Conservation (phyloP, 2,329 filamentous ascomycete species). For the Ophiostoma novo-ulmi region DNA sequence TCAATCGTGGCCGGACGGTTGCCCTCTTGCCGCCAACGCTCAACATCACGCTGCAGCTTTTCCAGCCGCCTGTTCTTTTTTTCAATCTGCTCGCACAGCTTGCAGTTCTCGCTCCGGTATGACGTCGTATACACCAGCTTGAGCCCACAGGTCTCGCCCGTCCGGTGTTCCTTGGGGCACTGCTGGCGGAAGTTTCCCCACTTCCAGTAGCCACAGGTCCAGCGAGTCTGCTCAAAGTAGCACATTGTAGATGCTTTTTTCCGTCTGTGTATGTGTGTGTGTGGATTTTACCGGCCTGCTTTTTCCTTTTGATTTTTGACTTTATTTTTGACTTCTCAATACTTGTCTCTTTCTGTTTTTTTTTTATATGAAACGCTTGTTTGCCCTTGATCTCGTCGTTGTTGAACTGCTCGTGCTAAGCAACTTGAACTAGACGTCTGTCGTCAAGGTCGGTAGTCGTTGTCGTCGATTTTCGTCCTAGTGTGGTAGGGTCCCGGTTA, state of each 20-base stretch:
- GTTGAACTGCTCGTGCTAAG: neutral
- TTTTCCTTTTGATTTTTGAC: neutral
- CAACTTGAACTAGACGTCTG: neutral
- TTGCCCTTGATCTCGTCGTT: neutral
- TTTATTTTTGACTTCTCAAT: neutral
- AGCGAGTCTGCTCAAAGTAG: constrained; percentile 88
- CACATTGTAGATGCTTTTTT: constrained; percentile 54
- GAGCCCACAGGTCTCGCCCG: constrained; percentile 92
- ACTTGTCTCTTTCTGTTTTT: too few relatives aligned
- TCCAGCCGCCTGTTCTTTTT: constrained; percentile 71
- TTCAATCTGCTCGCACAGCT: constrained; percentile 81
- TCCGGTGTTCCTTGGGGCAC: constrained; percentile 91
- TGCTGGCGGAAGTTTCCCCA: constrained; percentile 92
- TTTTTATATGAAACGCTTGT: neutral
- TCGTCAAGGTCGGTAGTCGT: neutral
- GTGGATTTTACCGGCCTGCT: neutral
- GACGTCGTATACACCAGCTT: constrained; percentile 77
- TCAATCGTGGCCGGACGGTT: constrained; percentile 69
- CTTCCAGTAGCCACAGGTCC: constrained; percentile 84
- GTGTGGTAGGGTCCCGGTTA: constrained; percentile 4
- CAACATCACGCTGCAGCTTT: constrained; percentile 70
- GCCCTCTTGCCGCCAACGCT: constrained; percentile 71
- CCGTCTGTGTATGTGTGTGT: neutral
- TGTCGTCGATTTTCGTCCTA: constrained; percentile 1
- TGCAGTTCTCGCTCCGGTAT: constrained; percentile 62